Evolutionary conservation across 805 yeast genomes (phyloP).

Genomic region (Candida mattraensis): DNA sequence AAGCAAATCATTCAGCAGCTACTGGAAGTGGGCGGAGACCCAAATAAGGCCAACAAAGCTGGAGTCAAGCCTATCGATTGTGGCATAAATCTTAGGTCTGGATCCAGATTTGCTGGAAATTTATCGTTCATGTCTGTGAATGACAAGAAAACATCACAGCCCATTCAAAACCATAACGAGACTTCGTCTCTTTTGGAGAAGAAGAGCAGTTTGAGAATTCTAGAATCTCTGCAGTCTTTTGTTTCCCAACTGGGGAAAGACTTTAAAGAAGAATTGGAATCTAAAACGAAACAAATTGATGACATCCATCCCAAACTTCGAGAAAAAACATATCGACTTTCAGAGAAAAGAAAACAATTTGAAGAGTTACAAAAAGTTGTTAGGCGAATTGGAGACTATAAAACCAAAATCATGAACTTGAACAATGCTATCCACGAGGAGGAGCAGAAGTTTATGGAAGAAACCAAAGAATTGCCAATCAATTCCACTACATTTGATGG

Average conservation of each 20-base stretch:
- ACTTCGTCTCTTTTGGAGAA: conserved; percentile 10
- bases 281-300: conserved; percentile 52
- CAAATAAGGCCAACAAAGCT: conserved; percentile 73
- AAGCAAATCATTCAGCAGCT: conserved; percentile 76
- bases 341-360: conserved; percentile 45
- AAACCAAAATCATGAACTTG: conserved; percentile 56
- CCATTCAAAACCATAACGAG: conserved; percentile 2
- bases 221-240: conserved; percentile 52
- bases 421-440: conserved; percentile 66
- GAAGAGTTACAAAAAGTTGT: conserved; percentile 53
- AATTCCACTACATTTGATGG: conserved; percentile 45
- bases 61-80: conserved; percentile 87
- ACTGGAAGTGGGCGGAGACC: conserved; percentile 86
- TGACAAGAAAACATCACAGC: conserved; percentile 4
- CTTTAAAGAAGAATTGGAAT: conserved; percentile 55
- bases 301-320: conserved; percentile 55
- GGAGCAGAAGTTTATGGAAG: conserved; percentile 51
- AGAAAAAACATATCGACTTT: conserved; percentile 53
- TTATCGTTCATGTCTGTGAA: conserved; percentile 1
- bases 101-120: conserved; percentile 6
- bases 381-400: conserved; percentile 45
- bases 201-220: conserved; percentile 38
- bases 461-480: conserved; percentile 32
- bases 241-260: conserved; percentile 54
- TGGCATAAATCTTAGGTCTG: conserved; percentile 54